Conservation (phyloP, 371 early-diverging fungal genomes). For the Neoconidiobolus thromboides region DNA sequence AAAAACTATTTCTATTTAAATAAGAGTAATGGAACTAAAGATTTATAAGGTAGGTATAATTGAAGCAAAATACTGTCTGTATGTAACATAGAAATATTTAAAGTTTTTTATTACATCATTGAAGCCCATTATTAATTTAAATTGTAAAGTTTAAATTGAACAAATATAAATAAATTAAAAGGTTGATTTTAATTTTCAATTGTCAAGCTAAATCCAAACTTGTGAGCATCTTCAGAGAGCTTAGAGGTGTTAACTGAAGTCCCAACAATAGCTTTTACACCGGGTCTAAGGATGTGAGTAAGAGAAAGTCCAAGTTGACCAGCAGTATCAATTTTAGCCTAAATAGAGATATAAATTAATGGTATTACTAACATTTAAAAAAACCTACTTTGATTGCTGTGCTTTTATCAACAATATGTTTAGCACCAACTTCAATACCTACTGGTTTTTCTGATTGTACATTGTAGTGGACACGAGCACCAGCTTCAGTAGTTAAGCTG, state of each 20-base stretch:
- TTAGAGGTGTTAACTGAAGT: constrained; percentile 81
- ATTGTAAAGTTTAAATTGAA: too few relatives aligned
- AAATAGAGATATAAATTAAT: not conserved
- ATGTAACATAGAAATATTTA: too few relatives aligned
- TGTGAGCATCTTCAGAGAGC: constrained; percentile 84
- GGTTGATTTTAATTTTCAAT: not conserved
- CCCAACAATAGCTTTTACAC: constrained; percentile 85
- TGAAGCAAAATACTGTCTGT: too few relatives aligned
- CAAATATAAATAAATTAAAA: not conserved
- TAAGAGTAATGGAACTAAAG: too few relatives aligned
- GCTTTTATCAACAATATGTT: constrained; percentile 70
- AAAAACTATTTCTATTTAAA: too few relatives aligned
- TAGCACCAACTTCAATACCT: constrained; percentile 86
- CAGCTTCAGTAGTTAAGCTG: constrained; percentile 74
- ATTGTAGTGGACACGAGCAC: constrained; percentile 84
- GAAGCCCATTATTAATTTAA: too few relatives aligned
- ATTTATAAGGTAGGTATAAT: too few relatives aligned
- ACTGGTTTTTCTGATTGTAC: constrained; percentile 42
- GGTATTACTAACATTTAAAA: not conserved
- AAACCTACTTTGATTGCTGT: constrained; percentile 51
- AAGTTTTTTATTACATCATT: too few relatives aligned
- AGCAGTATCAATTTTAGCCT: constrained; percentile 84
- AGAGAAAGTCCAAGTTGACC: constrained; percentile 85
- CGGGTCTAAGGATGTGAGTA: constrained; percentile 82
- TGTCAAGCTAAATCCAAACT: constrained; percentile 41